Conservation (phyloP, 176 grass and related monocot genomes). For the Hyparrhenia diplandra region DNA sequence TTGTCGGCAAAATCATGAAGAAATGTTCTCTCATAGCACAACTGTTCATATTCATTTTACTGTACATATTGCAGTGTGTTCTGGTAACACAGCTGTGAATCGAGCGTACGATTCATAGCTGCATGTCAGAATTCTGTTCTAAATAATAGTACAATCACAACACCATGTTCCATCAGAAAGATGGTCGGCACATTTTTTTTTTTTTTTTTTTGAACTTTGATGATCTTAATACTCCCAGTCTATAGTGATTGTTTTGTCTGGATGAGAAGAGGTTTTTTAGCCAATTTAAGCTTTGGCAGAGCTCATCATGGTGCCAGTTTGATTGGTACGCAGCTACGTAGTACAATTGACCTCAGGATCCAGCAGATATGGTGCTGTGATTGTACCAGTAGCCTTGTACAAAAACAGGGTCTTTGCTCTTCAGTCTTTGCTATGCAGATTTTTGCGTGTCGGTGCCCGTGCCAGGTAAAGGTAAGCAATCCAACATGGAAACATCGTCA, state of each 20-base stretch:
- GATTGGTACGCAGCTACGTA: not conserved
- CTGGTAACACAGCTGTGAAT: not conserved
- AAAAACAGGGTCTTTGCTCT: not conserved
- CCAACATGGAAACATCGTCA: not conserved
- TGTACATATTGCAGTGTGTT: not conserved
- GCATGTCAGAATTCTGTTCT: too few species aligned
- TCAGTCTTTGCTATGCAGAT: not conserved
- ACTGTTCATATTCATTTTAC: not conserved
- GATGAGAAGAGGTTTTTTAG: not conserved
- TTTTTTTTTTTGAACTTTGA: too few species aligned
- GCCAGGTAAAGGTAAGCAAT: not conserved
- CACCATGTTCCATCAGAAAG: conserved; percentile 9
- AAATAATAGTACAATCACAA: not conserved
- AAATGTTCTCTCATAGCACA: not conserved
- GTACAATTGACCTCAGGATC: not conserved
- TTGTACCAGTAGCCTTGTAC: too few species aligned
- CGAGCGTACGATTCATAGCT: not conserved
- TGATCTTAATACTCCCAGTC: not conserved
- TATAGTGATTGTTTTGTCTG: not conserved
- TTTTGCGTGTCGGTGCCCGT: not conserved
- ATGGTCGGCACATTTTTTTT: not conserved
- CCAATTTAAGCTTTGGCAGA: conserved; percentile 7
- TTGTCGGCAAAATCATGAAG: not conserved
- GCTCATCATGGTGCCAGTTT: not conserved
- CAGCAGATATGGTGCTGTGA: too few species aligned